Base-by-base conservation (phyloP, 1,139 yeast genomes). In the Candida anutae region DNA sequence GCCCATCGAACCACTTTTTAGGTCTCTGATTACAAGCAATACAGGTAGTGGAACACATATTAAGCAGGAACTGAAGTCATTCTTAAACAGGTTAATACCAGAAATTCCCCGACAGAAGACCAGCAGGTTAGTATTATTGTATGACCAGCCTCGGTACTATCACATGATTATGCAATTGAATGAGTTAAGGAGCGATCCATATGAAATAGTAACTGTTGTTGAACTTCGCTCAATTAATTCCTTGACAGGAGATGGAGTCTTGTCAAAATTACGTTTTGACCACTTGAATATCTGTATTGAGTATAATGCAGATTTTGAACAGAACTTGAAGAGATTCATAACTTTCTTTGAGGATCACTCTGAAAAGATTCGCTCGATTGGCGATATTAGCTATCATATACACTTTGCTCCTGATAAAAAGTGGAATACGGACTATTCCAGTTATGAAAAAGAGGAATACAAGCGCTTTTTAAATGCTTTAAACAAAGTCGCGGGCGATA, bases 321-420 rank as follows among this genome's bases (percentile, higher is more conserved):
- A 28, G 5, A 48, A 50, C 28, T 31, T 59, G 28, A 42, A 40
- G 12, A 38, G 34, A 20, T 36, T 56, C 13, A 39, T 33, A 18
- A 41, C 41, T 3, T 57, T 57, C 30, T 37, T 62, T 5, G 45
- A 39, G 8, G 37, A 52, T 21, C 32, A 42, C 8, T 26, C 33
- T 2, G 33, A 48, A 17, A 24, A 27, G 8, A 24, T 28, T 15
- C 22, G 25, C 4, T 16, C 30, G 4, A 40, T 50, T 12, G 37
- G 39, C 5, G 57, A 53, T 17, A 44, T 62, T 13, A 52, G 57
- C 11, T 62, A 58, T 32, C 69, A 62, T 33, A 46, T 64, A 16
- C 62, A 56, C 25, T 64, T 63, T 38, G 56, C 53, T 24, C 48
- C 52, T 4, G 48, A 42, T 11, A 53, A 51, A 28, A 55, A 55